Base-by-base conservation (phyloP, 1,284 basidiomycete genomes). In the Cutaneotrichosporon dermatis region DNA sequence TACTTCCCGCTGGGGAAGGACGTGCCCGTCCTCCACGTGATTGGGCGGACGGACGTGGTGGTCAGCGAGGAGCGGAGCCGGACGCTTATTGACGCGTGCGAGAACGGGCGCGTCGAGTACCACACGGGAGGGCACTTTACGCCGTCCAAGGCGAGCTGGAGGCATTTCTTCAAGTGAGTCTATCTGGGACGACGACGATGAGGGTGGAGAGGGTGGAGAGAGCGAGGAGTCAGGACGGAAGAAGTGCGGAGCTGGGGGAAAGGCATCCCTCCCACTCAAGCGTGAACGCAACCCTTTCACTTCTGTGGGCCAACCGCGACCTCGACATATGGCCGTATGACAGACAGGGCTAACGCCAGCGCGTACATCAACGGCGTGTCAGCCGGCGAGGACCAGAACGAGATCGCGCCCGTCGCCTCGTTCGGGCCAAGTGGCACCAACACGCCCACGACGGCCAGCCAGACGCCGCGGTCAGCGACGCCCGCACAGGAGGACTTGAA, bases 31-130 rank as follows among this genome's bases (percentile, higher is more conserved):
- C 79, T 96, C 16, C 90, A 92, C 72, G 81, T 95, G 13, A 79
- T 92, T 6, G 92, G 92, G 4, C 83, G 80, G 67, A 91, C 82
- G 48, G 92, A 95, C 67, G 83, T 90, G 11, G 83, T 95, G 42
- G 88, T 95, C 3, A 78, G 85, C 3, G 84, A 85, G 66, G 90
- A 89, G 69, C 81, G 88, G 33, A 83, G 88, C 3, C 81, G 82
- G 64, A 77, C 79, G 8, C 76, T 94, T 13, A 74, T 89, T 7
- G 81, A 83, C 1, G 79, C 84, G 5, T 88, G 88, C 37, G 71
- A 67, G 50, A 76, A 75, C 60, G 59, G 67, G 3, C 61, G 77
- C 40, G 66, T 78, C 15, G 77, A 79, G 63, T 58, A 67, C n/a
- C 78, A 79, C 62, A 75, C 76, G n/a, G 78, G 78, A 40, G 76